Evolutionary conservation across 2,329 filamentous ascomycete genomes (phyloP), one percentile per base, ranked within the genome.

Genomic region (Colletotrichum sublineola): DNA sequence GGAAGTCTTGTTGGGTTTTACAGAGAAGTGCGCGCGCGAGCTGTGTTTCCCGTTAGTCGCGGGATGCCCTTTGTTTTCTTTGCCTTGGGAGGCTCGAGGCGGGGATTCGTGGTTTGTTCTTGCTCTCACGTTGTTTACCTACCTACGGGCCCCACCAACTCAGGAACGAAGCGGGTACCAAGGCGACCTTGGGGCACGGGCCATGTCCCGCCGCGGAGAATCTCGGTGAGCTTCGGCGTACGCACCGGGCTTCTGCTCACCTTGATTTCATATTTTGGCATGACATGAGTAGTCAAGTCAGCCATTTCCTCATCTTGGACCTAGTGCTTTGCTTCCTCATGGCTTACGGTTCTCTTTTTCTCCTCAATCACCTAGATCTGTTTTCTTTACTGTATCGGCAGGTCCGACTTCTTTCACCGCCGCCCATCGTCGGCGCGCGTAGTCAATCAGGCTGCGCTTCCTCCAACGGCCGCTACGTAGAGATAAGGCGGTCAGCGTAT

Each of bases 101-200:
- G 29, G n/a, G 36, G 57, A 11, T 15, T 29, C 29, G 8, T 36
- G 15, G 50, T 9, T 40, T 50, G 57, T 62, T 66, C 62, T 70
- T 33, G 52, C 29, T 62, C 46, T 40, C 60, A 64, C 69, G 60
- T 72, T 69, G 70, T 61, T 46, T 69, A 53, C 40, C 8, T 46
- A 46, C 20, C 8, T n/a, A 20, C 44, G 20, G 20, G 31, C 60
- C 69, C 69, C 65, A 18, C 64, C 20, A 40, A 38, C 15, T 55
- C 46, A 70, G 55, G 42, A 60, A 53, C 61, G n/a, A 31, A 14
- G n/a, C 20, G 48, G 36, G 9, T 33, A 55, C 46, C 6, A 18
- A 14, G 44, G 44, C 5, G 24, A 15, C 11, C 8, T 1, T 4
- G 5, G 5, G 4, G 68, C 63, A 67, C 55, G 52, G 58, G 18